Percentiles rank a stretch among this genome's conserved stretches.
These are phyloP conservation scores for Ajuga chamaepitys DNA, from an alignment of 257 asterid genomes.

Conservation along the genomic window DNA sequence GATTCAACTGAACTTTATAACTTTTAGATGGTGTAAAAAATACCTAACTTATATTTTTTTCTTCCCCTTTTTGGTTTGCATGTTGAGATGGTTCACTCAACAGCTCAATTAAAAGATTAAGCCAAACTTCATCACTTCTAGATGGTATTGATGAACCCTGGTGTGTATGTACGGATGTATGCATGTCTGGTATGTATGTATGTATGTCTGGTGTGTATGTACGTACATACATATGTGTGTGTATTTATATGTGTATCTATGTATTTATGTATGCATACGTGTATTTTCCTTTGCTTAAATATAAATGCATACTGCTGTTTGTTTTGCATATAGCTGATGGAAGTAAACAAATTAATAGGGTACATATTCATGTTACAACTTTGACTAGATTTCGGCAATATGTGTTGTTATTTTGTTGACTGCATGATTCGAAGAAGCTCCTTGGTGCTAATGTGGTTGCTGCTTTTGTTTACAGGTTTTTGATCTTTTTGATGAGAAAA, in stretches of 20 bases:
- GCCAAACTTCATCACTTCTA: neutral
- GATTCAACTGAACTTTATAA: neutral
- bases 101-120: neutral
- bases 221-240: too few species aligned
- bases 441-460: neutral
- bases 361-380: neutral
- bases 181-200: too few species aligned
- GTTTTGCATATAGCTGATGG: neutral
- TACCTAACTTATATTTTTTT: too few species aligned
- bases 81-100: neutral
- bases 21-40: neutral
- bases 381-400: neutral
- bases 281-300: too few species aligned
- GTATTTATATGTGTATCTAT: too few species aligned
- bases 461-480: conserved; percentile 47
- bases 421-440: neutral
- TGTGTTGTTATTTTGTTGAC: too few species aligned
- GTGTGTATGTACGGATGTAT: too few species aligned
- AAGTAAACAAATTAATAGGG: neutral
- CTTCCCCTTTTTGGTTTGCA: too few species aligned
- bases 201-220: too few species aligned
- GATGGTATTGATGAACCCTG: neutral
- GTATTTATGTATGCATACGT: too few species aligned
- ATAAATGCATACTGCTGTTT: neutral
- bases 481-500: conserved; percentile 71